Evolutionary conservation across 805 yeast genomes (phyloP), one percentile per base, ranked within the genome.

Genomic region (Ogataea methylovora): DNA sequence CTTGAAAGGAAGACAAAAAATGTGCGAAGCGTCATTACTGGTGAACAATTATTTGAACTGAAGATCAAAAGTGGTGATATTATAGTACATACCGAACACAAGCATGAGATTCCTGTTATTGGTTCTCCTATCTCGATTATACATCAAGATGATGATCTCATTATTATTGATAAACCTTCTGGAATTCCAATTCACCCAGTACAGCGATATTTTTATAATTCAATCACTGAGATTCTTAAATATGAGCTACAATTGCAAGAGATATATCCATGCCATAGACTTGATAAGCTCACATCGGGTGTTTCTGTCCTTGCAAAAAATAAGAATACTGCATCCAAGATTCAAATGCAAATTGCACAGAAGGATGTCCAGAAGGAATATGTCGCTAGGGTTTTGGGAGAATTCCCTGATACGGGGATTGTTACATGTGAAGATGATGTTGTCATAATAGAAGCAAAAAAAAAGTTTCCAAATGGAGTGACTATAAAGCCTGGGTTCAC

Each of bases 131-230:
- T 23, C 4, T 23, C 33, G 3, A 30, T 16, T 11, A 50, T 65
- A 2, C 55, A 46, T 43, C 60, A 67, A 38, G 63, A 65, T 39
- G 51, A 49, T 3, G 51, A 58, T 7, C 21, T 65, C 0, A 18
- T 71, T 12, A 75, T 73, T 18, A 63, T 71, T 2, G 55, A 68
- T 42, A 73, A 73, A 39, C 78, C 78, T 0, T 53, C 64, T 1
- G 79, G 79, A 0, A 52, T 71, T 2, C 76, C 79, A 1, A 70
- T 74, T 1, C 79, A 73, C 42, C 76, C 79, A 1, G 59, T 70
- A 0, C 66, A 69, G 7, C 63, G 56, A 26, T 70, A 64, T 42
- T 39, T 49, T 23, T 56, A 58, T 42, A 73, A 73, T 47, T 53
- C 69, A 1, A 40, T 73, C 15, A 56, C 62, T 8, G 73, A 67